Evolutionary conservation across 2,329 filamentous ascomycete species (phyloP).

Genomic region (Orbilia ellipsospora): DNA sequence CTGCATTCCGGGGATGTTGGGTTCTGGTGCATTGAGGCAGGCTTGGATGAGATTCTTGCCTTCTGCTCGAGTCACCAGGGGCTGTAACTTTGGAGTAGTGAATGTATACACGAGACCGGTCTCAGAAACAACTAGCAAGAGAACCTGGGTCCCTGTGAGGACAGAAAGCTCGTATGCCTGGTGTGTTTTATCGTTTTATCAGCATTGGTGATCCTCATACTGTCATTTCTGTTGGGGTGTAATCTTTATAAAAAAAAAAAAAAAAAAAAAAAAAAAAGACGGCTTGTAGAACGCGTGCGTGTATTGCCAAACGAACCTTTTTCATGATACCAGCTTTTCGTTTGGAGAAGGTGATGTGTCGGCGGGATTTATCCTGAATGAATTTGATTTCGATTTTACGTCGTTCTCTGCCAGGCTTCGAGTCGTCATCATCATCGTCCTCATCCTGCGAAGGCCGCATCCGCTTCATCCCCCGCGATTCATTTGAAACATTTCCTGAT

Average conservation of each 20-base stretch:
- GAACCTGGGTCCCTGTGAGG: constrained; percentile 95
- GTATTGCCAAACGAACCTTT: constrained; percentile 73
- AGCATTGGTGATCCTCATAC: constrained; percentile 48
- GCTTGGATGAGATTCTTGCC: constrained; percentile 99
- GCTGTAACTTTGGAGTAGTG: constrained; percentile 97
- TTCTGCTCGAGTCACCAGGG: constrained; percentile 96
- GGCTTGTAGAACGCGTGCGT: constrained; percentile 1
- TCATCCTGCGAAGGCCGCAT: constrained; percentile 83
- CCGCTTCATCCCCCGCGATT: constrained; percentile 88
- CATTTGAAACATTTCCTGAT: constrained; percentile 64
- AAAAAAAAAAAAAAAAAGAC: background rate
- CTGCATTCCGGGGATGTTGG: constrained; percentile 78
- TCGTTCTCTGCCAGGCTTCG: constrained; percentile 96
- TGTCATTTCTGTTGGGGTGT: constrained; percentile 7
- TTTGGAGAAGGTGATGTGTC: constrained; percentile 99
- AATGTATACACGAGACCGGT: constrained; percentile 98
- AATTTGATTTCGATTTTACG: constrained; percentile 99
- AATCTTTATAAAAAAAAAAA: too few species aligned
- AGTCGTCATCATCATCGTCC: constrained; percentile 96
- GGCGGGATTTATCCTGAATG: constrained; percentile 99
- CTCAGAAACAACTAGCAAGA: constrained; percentile 95
- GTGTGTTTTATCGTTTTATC: background rate
- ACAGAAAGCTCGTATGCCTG: constrained; percentile 98
- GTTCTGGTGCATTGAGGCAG: constrained; percentile 93
- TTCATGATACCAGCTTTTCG: constrained; percentile 99